Evolutionary conservation across 176 grass and related monocot species (phyloP), one percentile per base, ranked within the genome.

Genomic region (Cymbopogon citratus): DNA sequence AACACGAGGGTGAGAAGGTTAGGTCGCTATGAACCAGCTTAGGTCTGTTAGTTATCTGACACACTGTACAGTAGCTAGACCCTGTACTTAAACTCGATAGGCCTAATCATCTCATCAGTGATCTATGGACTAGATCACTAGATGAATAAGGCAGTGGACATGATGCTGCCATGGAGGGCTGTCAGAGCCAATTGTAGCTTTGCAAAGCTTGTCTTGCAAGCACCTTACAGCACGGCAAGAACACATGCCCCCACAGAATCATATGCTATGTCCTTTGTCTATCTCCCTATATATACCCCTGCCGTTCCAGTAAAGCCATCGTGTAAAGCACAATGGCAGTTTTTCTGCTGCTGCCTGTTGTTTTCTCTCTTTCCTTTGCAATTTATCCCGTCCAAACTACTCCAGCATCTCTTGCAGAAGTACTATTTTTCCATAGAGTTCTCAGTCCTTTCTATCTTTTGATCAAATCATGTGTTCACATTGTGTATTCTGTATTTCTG

Each of bases 181-280:
- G 90, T 91, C 92, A 89, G 86, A 91, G 63, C 21, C 75, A 76
- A 79, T 91, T 83, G 34, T 83, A 79, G 40, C 85, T 94, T 94
- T 85, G 33, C 51, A 85, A 94, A 76, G 92, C 90, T 98, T 98
- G 88, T 77, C 87, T 83, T 91, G 81, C 84, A 95, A 98, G 95
- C 88, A 92, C 87, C 87, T 86, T 78, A 82, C 45, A 71, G 66
- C 78, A 86, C 81, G 83, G 36, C 78, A 48, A 9, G 46, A 72
- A 60, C 78, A 72, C 78, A 80, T 80, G 51, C 56, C 57, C 69
- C 81, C 41, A 69, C 67, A 86, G 81, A 88, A 93, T 95, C 75
- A 91, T 91, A 77, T 81, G 80, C 75, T 68, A 73, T 86, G 84
- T 77, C 77, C 86, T 76, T 80, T 89, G 80, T 66, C 73, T 80